Conservation (phyloP, 2,329 filamentous ascomycete genomes). For the Pseudodiploospora longispora region DNA sequence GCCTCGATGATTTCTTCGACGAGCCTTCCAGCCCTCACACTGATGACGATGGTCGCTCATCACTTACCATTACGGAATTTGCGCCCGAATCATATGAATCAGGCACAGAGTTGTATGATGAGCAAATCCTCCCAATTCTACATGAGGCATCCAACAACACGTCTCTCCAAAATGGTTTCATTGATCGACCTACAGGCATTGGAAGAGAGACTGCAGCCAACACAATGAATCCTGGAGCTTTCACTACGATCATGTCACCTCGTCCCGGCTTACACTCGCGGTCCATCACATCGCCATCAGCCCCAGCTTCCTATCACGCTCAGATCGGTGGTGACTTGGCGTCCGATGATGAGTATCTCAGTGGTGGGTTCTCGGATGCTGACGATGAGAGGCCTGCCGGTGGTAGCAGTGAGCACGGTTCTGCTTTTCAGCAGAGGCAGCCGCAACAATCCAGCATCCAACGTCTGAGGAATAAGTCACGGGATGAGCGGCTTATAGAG, state of each 20-base stretch:
- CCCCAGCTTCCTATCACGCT: constrained; percentile 45
- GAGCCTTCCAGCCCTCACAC: constrained; percentile 53
- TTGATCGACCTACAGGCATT: constrained; percentile 58
- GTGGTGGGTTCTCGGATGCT: constrained; percentile 72
- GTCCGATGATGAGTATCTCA: constrained; percentile 68
- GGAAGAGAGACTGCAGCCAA: constrained; percentile 53
- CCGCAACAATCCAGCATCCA: constrained; percentile 39
- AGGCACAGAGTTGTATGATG: constrained; percentile 79
- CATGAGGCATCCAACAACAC: constrained; percentile 75
- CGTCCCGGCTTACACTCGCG: constrained; percentile 69
- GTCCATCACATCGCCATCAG: constrained; percentile 74
- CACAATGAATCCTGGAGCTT: constrained; percentile 54
- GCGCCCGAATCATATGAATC: constrained; percentile 60
- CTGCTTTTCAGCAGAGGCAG: constrained; percentile 49
- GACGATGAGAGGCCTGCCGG: constrained; percentile 48
- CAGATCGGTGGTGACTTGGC: constrained; percentile 51
- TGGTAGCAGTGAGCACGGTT: constrained; percentile 31
- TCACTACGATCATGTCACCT: constrained; percentile 36
- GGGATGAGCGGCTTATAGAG: constrained; percentile 25
- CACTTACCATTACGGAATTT: constrained; percentile 57
- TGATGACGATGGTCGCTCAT: constrained; percentile 52
- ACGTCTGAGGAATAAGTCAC: constrained; percentile 23
- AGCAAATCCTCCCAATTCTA: constrained; percentile 83
- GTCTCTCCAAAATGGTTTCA: constrained; percentile 83
- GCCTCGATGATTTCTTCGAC: constrained; percentile 75